These are phyloP conservation scores for Peronosclerospora sorghi DNA, from an alignment of 352 stramenopile genomes.

Conservation along the genomic window DNA sequence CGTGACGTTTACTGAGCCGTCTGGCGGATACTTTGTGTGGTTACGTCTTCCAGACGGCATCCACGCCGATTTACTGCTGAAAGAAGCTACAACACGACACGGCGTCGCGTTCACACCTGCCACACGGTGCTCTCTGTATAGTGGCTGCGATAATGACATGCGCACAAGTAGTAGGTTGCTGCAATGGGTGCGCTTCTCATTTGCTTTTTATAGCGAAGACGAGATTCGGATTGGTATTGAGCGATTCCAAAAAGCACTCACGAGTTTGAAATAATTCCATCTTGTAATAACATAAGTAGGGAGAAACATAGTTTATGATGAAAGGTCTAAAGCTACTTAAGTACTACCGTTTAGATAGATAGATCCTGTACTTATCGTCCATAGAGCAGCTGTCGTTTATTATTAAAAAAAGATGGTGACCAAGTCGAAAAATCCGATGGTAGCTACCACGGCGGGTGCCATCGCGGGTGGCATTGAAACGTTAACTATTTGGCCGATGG, in stretches of 20 bases:
- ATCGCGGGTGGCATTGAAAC: slow-evolving; percentile 86
- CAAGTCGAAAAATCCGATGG: slow-evolving; percentile 72
- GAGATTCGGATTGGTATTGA: slow-evolving; percentile 57
- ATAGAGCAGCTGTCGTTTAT: too few species aligned
- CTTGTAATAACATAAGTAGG: too few species aligned
- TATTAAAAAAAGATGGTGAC: slow-evolving; percentile 18
- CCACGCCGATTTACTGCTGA: slow-evolving; percentile 36
- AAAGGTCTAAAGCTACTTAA: too few species aligned
- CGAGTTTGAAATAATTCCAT: slow-evolving; percentile 13
- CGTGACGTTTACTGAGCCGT: slow-evolving; percentile 44
- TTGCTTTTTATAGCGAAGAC: slow-evolving; percentile 71
- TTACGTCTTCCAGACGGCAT: slow-evolving; percentile 44
- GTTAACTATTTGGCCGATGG: slow-evolving; percentile 86
- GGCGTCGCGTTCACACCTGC: slow-evolving; percentile 75
- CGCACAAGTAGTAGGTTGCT: slow-evolving; percentile 20
- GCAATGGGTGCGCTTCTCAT: slow-evolving; percentile 52
- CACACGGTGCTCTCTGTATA: slow-evolving; percentile 39
- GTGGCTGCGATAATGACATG: slow-evolving; percentile 13
- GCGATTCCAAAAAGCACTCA: slow-evolving; percentile 32
- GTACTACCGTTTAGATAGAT: too few species aligned
- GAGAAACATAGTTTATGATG: too few species aligned
- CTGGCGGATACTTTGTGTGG: slow-evolving; percentile 82
- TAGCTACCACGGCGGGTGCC: slow-evolving; percentile 70
- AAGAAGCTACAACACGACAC: slow-evolving; percentile 28
- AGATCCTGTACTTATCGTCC: too few species aligned